These are phyloP conservation scores for Boletus barrowsii DNA, from an alignment of 768 basidiomycete genomes.

Conservation along the genomic window DNA sequence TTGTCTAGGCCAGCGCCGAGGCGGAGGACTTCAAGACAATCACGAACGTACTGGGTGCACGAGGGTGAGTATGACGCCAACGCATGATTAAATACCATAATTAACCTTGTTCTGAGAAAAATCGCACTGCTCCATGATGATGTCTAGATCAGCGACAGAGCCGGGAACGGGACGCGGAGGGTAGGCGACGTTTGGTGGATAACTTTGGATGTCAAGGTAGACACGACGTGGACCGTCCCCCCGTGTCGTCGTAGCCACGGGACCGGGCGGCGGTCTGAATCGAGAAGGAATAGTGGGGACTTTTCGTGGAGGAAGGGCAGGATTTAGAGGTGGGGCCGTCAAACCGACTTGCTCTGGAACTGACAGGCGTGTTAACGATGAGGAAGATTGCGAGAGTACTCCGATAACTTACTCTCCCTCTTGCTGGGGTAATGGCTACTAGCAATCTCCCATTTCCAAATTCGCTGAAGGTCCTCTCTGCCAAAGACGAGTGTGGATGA, in stretches of 20 bases:
- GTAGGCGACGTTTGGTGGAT: conserved; percentile 66
- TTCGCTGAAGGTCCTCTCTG: conserved; percentile 77
- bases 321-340: conserved; percentile 57
- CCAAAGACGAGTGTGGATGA: conserved; percentile 71
- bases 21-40: conserved; percentile 93
- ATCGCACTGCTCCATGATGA: conserved; percentile 90
- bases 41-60: conserved; percentile 79
- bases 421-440: conserved; percentile 93
- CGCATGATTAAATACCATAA: not conserved
- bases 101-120: conserved; percentile 74
- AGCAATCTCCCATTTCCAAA: conserved; percentile 95
- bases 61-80: conserved; percentile 9
- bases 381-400: not conserved
- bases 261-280: conserved; percentile 44
- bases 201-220: conserved; percentile 69
- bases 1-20: conserved; percentile 87
- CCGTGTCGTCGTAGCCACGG: conserved; percentile 53
- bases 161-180: conserved; percentile 85
- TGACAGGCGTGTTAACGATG: conserved; percentile 27
- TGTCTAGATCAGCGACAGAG: conserved; percentile 85
- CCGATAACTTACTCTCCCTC: conserved; percentile 56
- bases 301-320: conserved; percentile 63
- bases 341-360: conserved; percentile 72
- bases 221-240: conserved; percentile 77
- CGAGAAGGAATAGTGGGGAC: conserved; percentile 45